A percentile compares a stretch with the other conserved stretches of the same genome.
phyloP scores from a whole-genome alignment of 2,329 filamentous ascomycete genomes.

The Scytalidium sp. region DNA sequence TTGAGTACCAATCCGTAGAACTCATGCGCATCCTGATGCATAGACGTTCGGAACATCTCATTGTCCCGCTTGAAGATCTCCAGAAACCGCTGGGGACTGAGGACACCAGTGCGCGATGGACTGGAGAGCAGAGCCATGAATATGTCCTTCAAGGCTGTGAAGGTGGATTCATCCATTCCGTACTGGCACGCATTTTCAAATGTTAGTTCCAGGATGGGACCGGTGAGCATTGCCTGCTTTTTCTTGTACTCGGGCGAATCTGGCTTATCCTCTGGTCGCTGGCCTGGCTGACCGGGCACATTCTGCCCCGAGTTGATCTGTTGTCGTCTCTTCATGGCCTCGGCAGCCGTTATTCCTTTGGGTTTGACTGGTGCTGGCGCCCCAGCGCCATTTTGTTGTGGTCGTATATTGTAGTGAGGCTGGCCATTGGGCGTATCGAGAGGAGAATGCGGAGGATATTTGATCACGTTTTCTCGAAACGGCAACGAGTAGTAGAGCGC shows the following conservation, averaged over 20 bases:
- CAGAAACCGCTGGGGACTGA: slow-evolving; percentile 88
- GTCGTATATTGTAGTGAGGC: slow-evolving; percentile 37
- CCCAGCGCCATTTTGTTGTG: slow-evolving; percentile 40
- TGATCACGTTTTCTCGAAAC: slow-evolving; percentile 92
- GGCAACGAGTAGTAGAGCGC: slow-evolving; percentile 93
- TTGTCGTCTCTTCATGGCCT: slow-evolving; percentile 54
- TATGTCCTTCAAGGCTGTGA: slow-evolving; percentile 93
- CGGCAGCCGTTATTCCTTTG: slow-evolving; percentile 52
- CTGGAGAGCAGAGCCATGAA: slow-evolving; percentile 87
- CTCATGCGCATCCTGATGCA: slow-evolving; percentile 98
- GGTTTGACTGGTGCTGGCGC: slow-evolving; percentile 44
- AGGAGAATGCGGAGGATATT: slow-evolving; percentile 74
- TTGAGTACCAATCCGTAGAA: slow-evolving; percentile 96
- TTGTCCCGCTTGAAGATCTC: slow-evolving; percentile 93
- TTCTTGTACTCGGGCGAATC: slow-evolving; percentile 98
- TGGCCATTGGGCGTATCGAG: slow-evolving; percentile 65
- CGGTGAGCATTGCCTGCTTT: slow-evolving; percentile 85
- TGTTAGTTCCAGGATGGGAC: slow-evolving; percentile 81
- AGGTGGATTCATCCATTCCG: slow-evolving; percentile 92
- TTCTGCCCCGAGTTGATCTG: slow-evolving; percentile 52
- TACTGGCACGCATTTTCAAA: slow-evolving; percentile 78
- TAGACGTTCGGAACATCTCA: slow-evolving; percentile 94
- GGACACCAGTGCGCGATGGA: slow-evolving; percentile 77
- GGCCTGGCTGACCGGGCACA: slow-evolving; percentile 44
- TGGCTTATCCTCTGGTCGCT: slow-evolving; percentile 82